phyloP scores from a whole-genome alignment of 176 grass and related monocot genomes.

The Thalia dealbata region DNA sequence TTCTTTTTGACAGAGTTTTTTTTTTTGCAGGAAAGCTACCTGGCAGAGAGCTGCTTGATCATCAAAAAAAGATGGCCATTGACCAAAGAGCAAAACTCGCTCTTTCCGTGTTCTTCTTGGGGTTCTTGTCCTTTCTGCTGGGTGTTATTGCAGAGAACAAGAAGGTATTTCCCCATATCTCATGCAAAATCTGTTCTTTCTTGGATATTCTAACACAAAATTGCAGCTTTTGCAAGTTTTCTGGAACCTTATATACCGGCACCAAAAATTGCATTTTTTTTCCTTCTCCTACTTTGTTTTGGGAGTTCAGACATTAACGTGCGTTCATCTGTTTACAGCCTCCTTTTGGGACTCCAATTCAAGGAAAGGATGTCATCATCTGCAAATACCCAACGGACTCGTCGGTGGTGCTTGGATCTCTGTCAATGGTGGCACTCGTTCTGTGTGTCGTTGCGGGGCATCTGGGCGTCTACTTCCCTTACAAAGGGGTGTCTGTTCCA shows the following conservation, averaged over 20 bases:
- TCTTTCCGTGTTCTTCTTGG: background rate
- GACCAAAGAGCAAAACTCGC: background rate
- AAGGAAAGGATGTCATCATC: conserved; percentile 26
- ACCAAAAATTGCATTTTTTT: no score
- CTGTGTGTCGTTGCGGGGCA: conserved; percentile 22
- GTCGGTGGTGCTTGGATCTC: conserved; percentile 19
- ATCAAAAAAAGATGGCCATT: background rate
- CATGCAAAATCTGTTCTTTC: no score
- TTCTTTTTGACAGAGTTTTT: no score
- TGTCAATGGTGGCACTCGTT: conserved; percentile 24
- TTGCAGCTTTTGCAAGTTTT: no score
- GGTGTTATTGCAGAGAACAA: background rate
- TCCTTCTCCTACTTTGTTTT: no score
- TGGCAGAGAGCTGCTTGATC: no score
- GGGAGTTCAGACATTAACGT: background rate
- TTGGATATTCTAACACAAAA: no score
- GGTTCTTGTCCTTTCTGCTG: background rate
- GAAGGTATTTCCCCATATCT: background rate
- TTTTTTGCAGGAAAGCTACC: no score
- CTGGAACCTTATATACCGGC: no score
- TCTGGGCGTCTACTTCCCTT: conserved; percentile 39
- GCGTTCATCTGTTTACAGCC: conserved; percentile 17
- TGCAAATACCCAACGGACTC: conserved; percentile 46
- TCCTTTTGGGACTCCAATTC: conserved; percentile 32
- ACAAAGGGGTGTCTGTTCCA: conserved; percentile 25